Evolutionary conservation across 2,329 filamentous ascomycete genomes (phyloP).

Genomic region (Fusarium euwallaceae): DNA sequence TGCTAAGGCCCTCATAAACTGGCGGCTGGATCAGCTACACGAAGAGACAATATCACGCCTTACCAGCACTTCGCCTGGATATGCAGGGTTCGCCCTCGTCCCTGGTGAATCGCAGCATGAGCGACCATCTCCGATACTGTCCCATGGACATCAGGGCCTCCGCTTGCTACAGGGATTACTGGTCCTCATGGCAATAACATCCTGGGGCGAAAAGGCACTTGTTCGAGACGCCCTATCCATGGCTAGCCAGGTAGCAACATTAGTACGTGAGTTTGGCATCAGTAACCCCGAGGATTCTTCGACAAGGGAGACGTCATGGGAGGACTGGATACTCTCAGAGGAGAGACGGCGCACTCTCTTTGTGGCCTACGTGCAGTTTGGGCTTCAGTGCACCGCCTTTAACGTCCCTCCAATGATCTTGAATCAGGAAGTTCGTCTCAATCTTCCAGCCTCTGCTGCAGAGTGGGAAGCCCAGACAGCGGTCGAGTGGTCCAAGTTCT

Average conservation of each 20-base stretch:
- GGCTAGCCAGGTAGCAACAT: constrained; percentile 2
- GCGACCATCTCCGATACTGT: not conserved
- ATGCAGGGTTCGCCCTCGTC: constrained; percentile 3
- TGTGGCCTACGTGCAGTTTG: constrained; percentile 8
- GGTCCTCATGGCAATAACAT: constrained; percentile 13
- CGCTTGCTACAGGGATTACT: constrained; percentile 6
- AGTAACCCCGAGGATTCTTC: not conserved
- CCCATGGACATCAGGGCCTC: not conserved
- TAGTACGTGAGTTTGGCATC: constrained; percentile 16
- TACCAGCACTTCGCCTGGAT: constrained; percentile 4
- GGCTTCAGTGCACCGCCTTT: constrained; percentile 11
- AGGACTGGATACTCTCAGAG: constrained; percentile 10
- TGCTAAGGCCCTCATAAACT: constrained; percentile 8
- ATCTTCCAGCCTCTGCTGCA: constrained; percentile 1
- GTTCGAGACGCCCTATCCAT: constrained; percentile 16
- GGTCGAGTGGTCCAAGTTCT: not conserved
- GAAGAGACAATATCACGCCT: constrained; percentile 7
- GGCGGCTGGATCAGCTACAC: constrained; percentile 11
- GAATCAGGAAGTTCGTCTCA: constrained; percentile 12
- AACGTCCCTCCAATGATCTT: constrained; percentile 15
- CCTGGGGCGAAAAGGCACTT: constrained; percentile 8
- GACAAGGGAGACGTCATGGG: not conserved
- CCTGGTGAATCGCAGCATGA: not conserved
- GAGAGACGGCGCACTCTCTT: constrained; percentile 3
- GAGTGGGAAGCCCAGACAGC: constrained; percentile 15